These are phyloP conservation scores for Colletotrichum australisinense DNA, from an alignment of 2,329 filamentous ascomycete species.

Conservation along the genomic window DNA sequence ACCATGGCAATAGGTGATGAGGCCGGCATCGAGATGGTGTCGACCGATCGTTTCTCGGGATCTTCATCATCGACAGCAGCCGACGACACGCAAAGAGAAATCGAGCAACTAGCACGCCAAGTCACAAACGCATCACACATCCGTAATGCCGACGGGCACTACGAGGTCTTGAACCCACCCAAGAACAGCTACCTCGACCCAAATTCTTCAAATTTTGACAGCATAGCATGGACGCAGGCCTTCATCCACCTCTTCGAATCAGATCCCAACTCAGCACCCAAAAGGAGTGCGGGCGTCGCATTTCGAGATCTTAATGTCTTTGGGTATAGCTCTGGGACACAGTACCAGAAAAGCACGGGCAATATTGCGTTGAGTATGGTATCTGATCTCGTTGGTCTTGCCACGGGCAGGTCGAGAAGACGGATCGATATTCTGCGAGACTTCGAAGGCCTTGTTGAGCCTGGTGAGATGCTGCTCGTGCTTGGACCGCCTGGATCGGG, in stretches of 20 bases:
- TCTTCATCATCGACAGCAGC: neutral
- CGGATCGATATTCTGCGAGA: slow-evolving; percentile 42
- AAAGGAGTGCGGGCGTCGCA: slow-evolving; percentile 41
- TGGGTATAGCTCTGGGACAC: slow-evolving; percentile 40
- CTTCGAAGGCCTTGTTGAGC: slow-evolving; percentile 46
- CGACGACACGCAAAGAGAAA: neutral
- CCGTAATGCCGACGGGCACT: neutral
- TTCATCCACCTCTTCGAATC: slow-evolving; percentile 42
- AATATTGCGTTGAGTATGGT: slow-evolving; percentile 40
- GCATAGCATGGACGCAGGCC: slow-evolving; percentile 41
- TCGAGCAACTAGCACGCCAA: slow-evolving; percentile 26
- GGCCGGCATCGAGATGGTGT: neutral
- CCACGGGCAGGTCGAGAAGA: slow-evolving; percentile 5
- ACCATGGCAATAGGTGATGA: neutral
- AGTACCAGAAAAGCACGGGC: slow-evolving; percentile 40
- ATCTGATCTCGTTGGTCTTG: slow-evolving; percentile 12
- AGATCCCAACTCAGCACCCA: slow-evolving; percentile 38
- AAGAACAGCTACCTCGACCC: slow-evolving; percentile 39
- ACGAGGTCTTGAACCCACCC: slow-evolving; percentile 29
- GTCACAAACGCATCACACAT: slow-evolving; percentile 14
- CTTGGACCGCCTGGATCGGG: slow-evolving; percentile 66
- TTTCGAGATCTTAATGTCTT: slow-evolving; percentile 42
- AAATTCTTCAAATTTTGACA: slow-evolving; percentile 41
- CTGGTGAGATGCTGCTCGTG: slow-evolving; percentile 69
- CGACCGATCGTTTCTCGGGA: neutral